phyloP scores from a whole-genome alignment of 768 basidiomycete species.

The Lactarius akahatsu region DNA sequence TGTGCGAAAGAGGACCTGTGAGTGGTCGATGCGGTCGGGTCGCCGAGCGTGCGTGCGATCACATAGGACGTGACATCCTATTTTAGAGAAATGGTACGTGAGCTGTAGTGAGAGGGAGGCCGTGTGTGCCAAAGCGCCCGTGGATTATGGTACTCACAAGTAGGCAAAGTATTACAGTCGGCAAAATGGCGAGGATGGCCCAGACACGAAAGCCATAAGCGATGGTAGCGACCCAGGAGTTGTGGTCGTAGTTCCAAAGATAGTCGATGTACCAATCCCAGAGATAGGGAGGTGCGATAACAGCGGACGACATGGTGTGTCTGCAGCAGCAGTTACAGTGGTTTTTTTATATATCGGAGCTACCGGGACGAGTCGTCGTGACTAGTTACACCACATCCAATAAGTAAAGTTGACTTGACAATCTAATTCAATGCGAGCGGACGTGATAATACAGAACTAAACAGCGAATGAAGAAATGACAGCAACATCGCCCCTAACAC shows the following conservation, averaged over 20 bases:
- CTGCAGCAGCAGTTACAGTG: not conserved
- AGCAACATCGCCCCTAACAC: slow-evolving; percentile 2
- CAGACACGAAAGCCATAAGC: slow-evolving; percentile 66
- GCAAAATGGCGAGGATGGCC: slow-evolving; percentile 49
- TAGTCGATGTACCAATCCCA: slow-evolving; percentile 63
- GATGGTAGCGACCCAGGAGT: slow-evolving; percentile 65
- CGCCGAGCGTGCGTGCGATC: slow-evolving; percentile 78
- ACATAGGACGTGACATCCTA: slow-evolving; percentile 82
- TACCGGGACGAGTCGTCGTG: not conserved
- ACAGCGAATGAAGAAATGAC: slow-evolving; percentile 7
- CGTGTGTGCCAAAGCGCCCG: slow-evolving; percentile 2
- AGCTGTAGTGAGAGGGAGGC: not conserved
- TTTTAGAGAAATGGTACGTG: not conserved
- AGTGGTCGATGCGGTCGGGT: slow-evolving; percentile 70
- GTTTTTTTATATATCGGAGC: not conserved
- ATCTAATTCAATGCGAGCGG: slow-evolving; percentile 8
- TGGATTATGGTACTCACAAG: slow-evolving; percentile 48
- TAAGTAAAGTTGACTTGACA: not conserved
- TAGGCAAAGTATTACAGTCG: slow-evolving; percentile 60
- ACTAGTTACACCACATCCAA: slow-evolving; percentile 2
- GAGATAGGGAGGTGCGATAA: slow-evolving; percentile 43
- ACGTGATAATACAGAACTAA: slow-evolving; percentile 8
- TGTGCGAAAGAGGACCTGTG: slow-evolving; percentile 40
- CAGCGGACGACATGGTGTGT: slow-evolving; percentile 25
- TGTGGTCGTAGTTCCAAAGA: slow-evolving; percentile 61